Evolutionary conservation across 257 asterid species (phyloP), one percentile per base, ranked within the genome.

Genomic region (Przewalskia tangutica): DNA sequence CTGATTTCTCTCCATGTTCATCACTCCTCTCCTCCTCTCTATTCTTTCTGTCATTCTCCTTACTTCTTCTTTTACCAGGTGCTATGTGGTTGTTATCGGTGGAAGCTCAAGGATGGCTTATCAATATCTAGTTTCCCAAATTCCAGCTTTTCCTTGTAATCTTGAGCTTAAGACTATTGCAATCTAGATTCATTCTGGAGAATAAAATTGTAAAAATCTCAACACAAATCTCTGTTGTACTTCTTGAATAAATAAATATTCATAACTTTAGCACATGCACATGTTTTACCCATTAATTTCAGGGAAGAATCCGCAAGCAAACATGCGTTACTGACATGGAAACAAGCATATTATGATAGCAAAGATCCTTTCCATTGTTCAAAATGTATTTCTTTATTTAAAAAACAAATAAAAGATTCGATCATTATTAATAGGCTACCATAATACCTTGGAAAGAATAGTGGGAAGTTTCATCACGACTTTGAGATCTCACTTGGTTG

Each of bases 401-500:
- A 27, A 27, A 27, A 27, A 27, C 32, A 27, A 27, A 27, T 27
- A 27, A 27, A 27, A 27, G 32, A 1, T 27, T 51, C 46, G 5
- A 9, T 50, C 62, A 75, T 23, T 75, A 27, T 13, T 23, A 50
- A 50, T 73, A 73, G 42, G 34, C 14, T 23, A 60, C 77, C 44
- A 55, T 60, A 12, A 56, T 89, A 93, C 98, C 97, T 91, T 94
- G 95, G 91, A 94, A 94, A 82, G 81, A 79, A 87, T 88, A 92
- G 73, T 82, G 90, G 68, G 90, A 88, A 82, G 85, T 84, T 60
- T 86, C 97, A 67, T 89, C 93, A 83, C 83, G 88, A 83, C 85
- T 87, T 83, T 89, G 95, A 42, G 97, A 92, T 84, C 97, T 87
- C 85, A 94, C 97, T 90, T 94, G 98, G 85, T 93, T 93, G 82